A percentile compares a stretch with the other conserved stretches of the same genome.
These are phyloP conservation scores for Leishmania braziliensis DNA, from an alignment of 208 protist species.

Conservation along the genomic window DNA sequence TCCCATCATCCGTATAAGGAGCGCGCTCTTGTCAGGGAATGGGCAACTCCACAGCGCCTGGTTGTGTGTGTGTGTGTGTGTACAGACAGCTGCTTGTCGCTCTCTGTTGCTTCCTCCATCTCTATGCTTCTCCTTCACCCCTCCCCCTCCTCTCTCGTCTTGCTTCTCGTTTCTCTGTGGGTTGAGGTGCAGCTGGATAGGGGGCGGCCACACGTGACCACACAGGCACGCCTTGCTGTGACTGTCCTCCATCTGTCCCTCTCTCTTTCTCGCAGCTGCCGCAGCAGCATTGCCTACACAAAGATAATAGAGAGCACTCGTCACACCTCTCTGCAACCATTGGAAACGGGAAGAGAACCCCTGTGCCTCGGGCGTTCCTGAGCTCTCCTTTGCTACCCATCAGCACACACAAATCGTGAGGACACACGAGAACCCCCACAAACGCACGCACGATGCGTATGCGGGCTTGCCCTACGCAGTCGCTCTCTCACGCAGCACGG, in stretches of 20 bases:
- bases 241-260: not conserved
- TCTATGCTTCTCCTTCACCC: not conserved
- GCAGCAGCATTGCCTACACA: not conserved
- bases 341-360: not conserved
- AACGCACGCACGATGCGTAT: not conserved
- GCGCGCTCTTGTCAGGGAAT: not conserved
- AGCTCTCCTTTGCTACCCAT: not conserved
- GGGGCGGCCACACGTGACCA: not conserved
- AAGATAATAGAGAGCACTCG: not conserved
- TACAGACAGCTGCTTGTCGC: not conserved
- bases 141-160: not conserved
- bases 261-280: not conserved
- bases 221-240: not conserved
- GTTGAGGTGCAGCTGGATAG: not conserved
- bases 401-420: not conserved
- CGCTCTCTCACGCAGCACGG: not conserved
- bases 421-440: not conserved
- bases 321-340: not conserved
- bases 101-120: not conserved
- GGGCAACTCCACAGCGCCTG: not conserved
- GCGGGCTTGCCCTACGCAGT: not conserved
- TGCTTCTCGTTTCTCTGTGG: not conserved
- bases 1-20: too few species aligned
- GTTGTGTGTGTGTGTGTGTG: not conserved
- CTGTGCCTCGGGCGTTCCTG: not conserved